Evolutionary conservation across 371 early-diverging fungal species (phyloP).

Genomic region (Batkoa obscura): DNA sequence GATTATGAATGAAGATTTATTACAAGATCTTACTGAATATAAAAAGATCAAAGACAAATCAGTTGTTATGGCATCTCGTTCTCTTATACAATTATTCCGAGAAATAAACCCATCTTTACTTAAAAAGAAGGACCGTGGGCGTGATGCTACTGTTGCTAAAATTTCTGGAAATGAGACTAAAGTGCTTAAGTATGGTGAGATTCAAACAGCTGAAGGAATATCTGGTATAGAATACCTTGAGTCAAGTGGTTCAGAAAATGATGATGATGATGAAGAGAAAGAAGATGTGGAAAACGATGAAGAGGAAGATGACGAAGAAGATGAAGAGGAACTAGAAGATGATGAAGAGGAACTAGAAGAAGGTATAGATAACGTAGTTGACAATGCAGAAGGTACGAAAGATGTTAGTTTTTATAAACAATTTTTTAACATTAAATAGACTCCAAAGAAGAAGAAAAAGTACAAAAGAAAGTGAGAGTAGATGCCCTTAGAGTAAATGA

Average conservation of each 20-base stretch:
- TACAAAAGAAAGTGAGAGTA: not conserved
- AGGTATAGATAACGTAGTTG: not conserved
- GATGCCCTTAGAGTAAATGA: constrained; percentile 5
- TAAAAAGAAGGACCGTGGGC: constrained; percentile 59
- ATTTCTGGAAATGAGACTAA: constrained; percentile 43
- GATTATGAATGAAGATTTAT: constrained; percentile 66
- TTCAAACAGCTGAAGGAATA: constrained; percentile 36
- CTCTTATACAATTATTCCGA: constrained; percentile 72
- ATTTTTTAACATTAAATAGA: not conserved
- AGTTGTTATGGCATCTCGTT: constrained; percentile 74
- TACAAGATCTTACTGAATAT: constrained; percentile 77
- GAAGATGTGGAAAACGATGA: constrained; percentile 31
- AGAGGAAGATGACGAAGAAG: constrained; percentile 17
- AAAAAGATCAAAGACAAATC: constrained; percentile 83
- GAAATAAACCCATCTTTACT: constrained; percentile 87
- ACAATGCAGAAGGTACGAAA: not conserved
- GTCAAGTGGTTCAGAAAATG: constrained; percentile 17
- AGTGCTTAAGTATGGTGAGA: constrained; percentile 51
- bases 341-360: constrained; percentile 11
- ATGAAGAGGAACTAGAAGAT: constrained; percentile 14
- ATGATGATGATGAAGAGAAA: constrained; percentile 37
- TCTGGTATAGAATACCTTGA: constrained; percentile 52
- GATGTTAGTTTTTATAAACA: no score
- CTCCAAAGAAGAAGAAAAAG: not conserved
- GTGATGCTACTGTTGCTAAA: constrained; percentile 29